These are phyloP conservation scores for Fusarium scirpi DNA, from an alignment of 2,329 filamentous ascomycete genomes.

Conservation along the genomic window DNA sequence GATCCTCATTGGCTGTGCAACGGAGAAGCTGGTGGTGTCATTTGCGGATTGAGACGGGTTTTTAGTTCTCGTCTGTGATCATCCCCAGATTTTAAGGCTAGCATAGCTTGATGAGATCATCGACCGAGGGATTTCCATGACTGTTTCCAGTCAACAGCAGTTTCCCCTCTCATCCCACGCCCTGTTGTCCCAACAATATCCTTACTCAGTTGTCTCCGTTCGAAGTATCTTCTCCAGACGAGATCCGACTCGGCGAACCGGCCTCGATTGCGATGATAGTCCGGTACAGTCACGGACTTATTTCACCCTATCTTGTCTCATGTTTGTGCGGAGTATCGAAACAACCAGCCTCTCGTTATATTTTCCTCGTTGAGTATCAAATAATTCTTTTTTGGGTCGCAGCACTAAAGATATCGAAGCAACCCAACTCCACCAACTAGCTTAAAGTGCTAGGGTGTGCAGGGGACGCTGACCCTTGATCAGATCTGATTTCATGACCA, in stretches of 20 bases:
- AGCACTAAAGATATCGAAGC: conserved; percentile 19
- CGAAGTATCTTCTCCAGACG: conserved; percentile 6
- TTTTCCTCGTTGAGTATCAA: not conserved
- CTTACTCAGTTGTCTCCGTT: conserved; percentile 2
- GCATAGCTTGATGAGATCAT: conserved; percentile 44
- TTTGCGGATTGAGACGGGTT: conserved; percentile 18
- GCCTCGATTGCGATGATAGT: not conserved
- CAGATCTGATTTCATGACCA: conserved; percentile 42
- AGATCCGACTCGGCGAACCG: conserved; percentile 12
- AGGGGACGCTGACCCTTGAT: conserved; percentile 32
- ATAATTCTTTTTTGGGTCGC: not conserved
- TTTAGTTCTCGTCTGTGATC: conserved; percentile 20
- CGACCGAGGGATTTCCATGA: conserved; percentile 18
- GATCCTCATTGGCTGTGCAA: conserved; percentile 30
- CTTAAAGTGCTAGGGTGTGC: not conserved
- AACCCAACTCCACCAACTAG: conserved; percentile 6
- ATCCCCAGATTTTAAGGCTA: conserved; percentile 43
- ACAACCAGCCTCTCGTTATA: not conserved
- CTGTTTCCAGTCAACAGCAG: not conserved
- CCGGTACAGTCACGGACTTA: not conserved
- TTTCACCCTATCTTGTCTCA: not conserved
- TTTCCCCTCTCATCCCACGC: conserved; percentile 4
- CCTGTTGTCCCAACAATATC: conserved; percentile 28
- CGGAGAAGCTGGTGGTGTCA: conserved; percentile 6
- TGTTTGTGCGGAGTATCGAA: not conserved